These are phyloP conservation scores for Elsinoe perseae DNA, from an alignment of 2,329 filamentous ascomycete genomes.

Conservation along the genomic window DNA sequence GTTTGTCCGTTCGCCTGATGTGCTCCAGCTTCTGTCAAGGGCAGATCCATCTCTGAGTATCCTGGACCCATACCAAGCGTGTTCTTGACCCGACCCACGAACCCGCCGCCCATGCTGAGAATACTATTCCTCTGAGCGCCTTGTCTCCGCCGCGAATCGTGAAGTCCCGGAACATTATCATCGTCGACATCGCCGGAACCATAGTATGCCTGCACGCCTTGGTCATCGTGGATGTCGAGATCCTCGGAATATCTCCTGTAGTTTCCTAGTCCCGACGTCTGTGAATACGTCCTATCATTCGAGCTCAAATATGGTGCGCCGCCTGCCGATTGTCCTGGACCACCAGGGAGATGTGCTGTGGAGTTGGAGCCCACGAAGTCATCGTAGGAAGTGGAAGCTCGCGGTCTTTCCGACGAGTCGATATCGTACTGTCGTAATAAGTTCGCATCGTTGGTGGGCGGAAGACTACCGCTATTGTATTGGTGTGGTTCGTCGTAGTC, in stretches of 20 bases:
- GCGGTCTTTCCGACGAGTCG: conserved; percentile 52
- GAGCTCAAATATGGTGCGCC: conserved; percentile 35
- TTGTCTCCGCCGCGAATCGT: conserved; percentile 39
- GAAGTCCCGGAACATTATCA: conserved; percentile 41
- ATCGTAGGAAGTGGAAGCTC: conserved; percentile 89
- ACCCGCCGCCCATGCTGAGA: conserved; percentile 73
- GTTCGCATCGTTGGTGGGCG: conserved; percentile 74
- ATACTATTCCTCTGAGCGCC: conserved; percentile 73
- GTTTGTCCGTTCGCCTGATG: conserved; percentile 33
- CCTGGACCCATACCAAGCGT: conserved; percentile 77
- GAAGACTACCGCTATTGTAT: conserved; percentile 69
- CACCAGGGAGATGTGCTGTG: conserved; percentile 37
- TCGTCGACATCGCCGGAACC: conserved; percentile 57
- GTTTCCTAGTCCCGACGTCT: conserved; percentile 76
- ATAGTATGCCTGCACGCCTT: conserved; percentile 59
- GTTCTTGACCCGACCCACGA: conserved; percentile 81
- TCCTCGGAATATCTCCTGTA: conserved; percentile 88
- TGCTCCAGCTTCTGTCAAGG: conserved; percentile 70
- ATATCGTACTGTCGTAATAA: conserved; percentile 68
- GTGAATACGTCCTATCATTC: conserved; percentile 49
- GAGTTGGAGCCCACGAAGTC: conserved; percentile 70
- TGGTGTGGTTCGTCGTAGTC: conserved; percentile 61
- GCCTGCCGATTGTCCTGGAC: conserved; percentile 35
- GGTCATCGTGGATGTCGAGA: conserved; percentile 73
- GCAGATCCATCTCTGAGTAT: conserved; percentile 98